These are phyloP conservation scores for Ramaria sp. DNA, from an alignment of 768 basidiomycete species.

Conservation along the genomic window DNA sequence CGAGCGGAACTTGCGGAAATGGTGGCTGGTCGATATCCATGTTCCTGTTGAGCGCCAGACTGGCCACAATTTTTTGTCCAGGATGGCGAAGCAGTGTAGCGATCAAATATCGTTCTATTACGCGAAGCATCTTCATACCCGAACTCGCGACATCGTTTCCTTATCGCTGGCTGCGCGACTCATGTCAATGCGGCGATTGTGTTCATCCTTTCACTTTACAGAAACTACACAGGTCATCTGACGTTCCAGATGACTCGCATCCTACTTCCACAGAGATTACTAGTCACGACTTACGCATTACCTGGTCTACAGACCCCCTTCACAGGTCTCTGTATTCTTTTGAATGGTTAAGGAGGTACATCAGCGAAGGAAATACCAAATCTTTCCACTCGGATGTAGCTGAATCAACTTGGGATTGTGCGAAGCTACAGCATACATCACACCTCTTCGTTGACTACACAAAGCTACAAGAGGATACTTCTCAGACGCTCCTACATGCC, in stretches of 20 bases:
- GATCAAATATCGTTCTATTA: neutral
- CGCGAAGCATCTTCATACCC: conserved; percentile 19
- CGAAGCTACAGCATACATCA: conserved; percentile 23
- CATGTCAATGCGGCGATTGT: conserved; percentile 63
- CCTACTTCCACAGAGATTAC: conserved; percentile 35
- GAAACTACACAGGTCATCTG: conserved; percentile 61
- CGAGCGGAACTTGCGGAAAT: no score
- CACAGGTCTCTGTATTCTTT: conserved; percentile 45
- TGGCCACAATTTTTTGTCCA: no score
- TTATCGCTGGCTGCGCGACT: conserved; percentile 75
- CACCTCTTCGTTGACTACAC: conserved; percentile 49
- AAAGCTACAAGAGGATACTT: conserved; percentile 23
- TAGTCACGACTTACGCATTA: conserved; percentile 34
- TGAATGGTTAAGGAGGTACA: conserved; percentile 39
- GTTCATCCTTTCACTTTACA: conserved; percentile 73
- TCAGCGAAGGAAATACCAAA: conserved; percentile 24
- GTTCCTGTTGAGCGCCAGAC: no score
- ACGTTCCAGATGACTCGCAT: conserved; percentile 40
- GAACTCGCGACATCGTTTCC: conserved; percentile 40
- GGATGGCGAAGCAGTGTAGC: neutral
- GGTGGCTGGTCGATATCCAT: no score
- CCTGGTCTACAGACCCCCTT: conserved; percentile 39
- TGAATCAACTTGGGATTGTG: conserved; percentile 34
- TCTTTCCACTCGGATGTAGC: conserved; percentile 35
- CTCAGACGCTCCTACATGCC: conserved; percentile 41